A percentile compares a stretch with the other conserved stretches of the same genome.
phyloP scores from a whole-genome alignment of 345 rosid genomes.

The Kandelia obovata region DNA sequence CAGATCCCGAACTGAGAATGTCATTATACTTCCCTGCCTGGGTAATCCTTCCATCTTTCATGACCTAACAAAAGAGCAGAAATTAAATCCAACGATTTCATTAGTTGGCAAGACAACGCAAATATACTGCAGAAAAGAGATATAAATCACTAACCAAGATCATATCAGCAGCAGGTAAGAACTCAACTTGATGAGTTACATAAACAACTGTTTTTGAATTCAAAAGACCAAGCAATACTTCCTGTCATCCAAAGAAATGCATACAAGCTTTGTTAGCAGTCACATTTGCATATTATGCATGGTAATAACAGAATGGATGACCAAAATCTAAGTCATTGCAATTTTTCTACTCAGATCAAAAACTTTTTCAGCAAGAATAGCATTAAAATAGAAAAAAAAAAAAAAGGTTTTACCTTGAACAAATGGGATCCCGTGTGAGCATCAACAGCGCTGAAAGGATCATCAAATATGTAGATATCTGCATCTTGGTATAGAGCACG shows the following conservation, averaged over 20 bases:
- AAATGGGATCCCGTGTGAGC: constrained; percentile 42
- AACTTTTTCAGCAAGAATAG: background rate
- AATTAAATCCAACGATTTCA: background rate
- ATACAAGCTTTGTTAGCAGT: background rate
- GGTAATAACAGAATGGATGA: background rate
- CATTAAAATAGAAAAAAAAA: background rate
- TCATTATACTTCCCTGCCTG: constrained; percentile 74
- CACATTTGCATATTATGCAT: background rate
- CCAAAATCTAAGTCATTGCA: background rate
- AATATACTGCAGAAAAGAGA: constrained; percentile 2
- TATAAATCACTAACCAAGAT: constrained; percentile 44
- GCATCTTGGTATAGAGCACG: constrained; percentile 44
- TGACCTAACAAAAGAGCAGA: constrained; percentile 42
- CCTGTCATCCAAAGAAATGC: constrained; percentile 29
- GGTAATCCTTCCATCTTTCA: constrained; percentile 73
- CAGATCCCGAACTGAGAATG: constrained; percentile 57
- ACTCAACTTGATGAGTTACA: constrained; percentile 67
- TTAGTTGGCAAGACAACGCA: background rate
- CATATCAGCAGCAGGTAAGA: constrained; percentile 60
- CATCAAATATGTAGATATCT: constrained; percentile 43
- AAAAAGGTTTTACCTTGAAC: constrained; percentile 15
- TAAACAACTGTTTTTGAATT: constrained; percentile 51
- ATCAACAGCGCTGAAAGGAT: constrained; percentile 47
- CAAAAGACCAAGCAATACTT: constrained; percentile 50
- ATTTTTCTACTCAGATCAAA: background rate